Evolutionary conservation across 2,329 filamentous ascomycete species (phyloP), one percentile per base, ranked within the genome.

Genomic region (Alternaria brassicae): DNA sequence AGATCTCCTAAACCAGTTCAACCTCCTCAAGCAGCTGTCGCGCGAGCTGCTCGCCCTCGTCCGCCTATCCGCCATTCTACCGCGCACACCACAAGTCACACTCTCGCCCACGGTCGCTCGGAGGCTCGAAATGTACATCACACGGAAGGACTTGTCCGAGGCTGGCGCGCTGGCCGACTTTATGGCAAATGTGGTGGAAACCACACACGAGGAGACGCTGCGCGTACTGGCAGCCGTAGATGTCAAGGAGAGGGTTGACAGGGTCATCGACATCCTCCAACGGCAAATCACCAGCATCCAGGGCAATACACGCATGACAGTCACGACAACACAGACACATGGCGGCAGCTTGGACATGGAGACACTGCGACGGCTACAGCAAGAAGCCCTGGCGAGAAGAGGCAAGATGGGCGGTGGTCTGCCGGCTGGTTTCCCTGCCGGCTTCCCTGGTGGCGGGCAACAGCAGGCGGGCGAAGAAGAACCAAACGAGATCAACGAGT

Each of bases 141-240:
- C 88, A 30, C 88, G 90, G 76, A 96, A 95, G 74, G 89, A 92
- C 59, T 77, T 95, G 50, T 83, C 87, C 40, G 93, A 98, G 67
- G 93, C 93, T 1, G 94, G 94, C 2, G 82, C 88, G 8, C 84
- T 99, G 9, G 94, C 95, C 6, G 95, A 99, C 76, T 98, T 98
- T 76, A 97, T 99, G 92, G 90, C 92, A 37, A 96, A 97, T 74
- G 86, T 98, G 23, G 87, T 96, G 3, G 92, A 97, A 63, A 89
- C 91, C 50, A 90, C 88, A 9, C 91, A 96, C 64, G 92, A 97
- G 76, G 95, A 99, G 74, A 97, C 96, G 78, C 84, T 99, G 53
- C 88, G 91, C 56, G 87, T 99, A 15, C 82, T 99, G 34, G 87
- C 92, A n/a, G 88, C 93, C 0, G 79, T 96, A 5, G 88, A 93